phyloP scores from a whole-genome alignment of 2,329 filamentous ascomycete species.

The Aspergillus sclerotialis region DNA sequence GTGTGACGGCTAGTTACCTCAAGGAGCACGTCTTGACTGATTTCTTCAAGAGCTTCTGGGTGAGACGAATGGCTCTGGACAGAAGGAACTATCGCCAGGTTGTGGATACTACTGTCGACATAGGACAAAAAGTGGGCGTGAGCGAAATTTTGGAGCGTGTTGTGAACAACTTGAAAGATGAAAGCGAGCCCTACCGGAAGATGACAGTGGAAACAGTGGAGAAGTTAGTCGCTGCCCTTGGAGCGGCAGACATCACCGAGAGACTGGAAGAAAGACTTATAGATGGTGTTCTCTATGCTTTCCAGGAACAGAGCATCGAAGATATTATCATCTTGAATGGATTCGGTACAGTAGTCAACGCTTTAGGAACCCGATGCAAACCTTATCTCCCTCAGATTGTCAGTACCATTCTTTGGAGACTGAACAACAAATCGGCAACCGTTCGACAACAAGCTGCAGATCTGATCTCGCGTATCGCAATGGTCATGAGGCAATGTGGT shows the following conservation, averaged over 20 bases:
- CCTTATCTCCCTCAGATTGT: conserved; percentile 95
- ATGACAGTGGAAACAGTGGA: conserved; percentile 99
- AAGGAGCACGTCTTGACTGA: conserved; percentile 93
- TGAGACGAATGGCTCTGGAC: conserved; percentile 90
- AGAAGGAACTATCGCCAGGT: conserved; percentile 97
- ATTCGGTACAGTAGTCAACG: conserved; percentile 95
- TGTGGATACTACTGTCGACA: conserved; percentile 93
- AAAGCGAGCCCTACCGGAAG: conserved; percentile 95
- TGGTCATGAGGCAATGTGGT: conserved; percentile 98
- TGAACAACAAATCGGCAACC: conserved; percentile 97
- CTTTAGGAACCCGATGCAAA: conserved; percentile 87
- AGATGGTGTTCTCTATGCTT: conserved; percentile 89
- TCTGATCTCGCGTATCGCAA: conserved; percentile 90
- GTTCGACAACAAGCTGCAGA: conserved; percentile 96
- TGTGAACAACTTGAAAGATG: conserved; percentile 93
- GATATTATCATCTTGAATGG: conserved; percentile 95
- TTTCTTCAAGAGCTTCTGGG: conserved; percentile 99
- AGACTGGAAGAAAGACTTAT: conserved; percentile 88
- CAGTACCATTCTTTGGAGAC: conserved; percentile 87
- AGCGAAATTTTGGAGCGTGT: conserved; percentile 91
- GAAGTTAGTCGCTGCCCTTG: conserved; percentile 88
- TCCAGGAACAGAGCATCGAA: conserved; percentile 97
- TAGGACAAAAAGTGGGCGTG: conserved; percentile 95
- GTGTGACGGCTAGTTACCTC: conserved; percentile 88
- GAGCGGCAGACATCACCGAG: conserved; percentile 88